These are phyloP conservation scores for Galerina sulciceps DNA, from an alignment of 768 basidiomycete species.

Conservation along the genomic window DNA sequence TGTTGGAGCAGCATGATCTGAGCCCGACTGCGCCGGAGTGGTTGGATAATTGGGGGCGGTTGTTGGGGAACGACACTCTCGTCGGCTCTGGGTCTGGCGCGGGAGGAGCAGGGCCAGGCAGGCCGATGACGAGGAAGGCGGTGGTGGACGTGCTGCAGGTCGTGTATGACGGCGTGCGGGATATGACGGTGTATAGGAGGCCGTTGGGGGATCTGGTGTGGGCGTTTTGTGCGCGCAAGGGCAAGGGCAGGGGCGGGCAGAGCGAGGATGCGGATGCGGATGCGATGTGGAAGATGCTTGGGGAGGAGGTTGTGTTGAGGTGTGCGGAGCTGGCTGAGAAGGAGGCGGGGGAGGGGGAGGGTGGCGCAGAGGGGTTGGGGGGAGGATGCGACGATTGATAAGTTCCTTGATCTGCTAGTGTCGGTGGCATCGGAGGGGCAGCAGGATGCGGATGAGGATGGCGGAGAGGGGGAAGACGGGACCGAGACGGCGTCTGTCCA, in stretches of 20 bases:
- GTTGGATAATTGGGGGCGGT: conserved; percentile 66
- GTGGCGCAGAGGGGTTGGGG: too few species aligned
- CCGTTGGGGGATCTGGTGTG: conserved; percentile 58
- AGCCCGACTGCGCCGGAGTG: conserved; percentile 75
- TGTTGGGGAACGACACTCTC: conserved; percentile 55
- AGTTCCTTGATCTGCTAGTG: conserved; percentile 46
- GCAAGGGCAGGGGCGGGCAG: conserved; percentile 28
- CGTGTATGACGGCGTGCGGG: conserved; percentile 69
- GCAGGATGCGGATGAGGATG: conserved; percentile 48
- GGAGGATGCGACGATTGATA: conserved; percentile 25
- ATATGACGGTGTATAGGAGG: conserved; percentile 68
- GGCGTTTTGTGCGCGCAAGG: conserved; percentile 39
- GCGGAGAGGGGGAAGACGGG: too few species aligned
- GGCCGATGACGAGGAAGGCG: conserved; percentile 58
- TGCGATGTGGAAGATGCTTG: conserved; percentile 62
- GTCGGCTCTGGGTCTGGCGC: too few species aligned
- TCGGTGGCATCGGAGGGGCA: conserved; percentile 37
- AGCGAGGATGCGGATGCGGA: conserved; percentile 44
- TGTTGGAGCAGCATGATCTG: conserved; percentile 70
- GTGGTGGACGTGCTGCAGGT: conserved; percentile 60
- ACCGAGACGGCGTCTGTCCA: conserved; percentile 43
- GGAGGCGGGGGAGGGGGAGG: too few species aligned
- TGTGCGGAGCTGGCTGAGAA: conserved; percentile 42
- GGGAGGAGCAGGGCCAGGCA: too few species aligned
- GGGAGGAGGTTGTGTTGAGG: conserved; percentile 68